Conservation (phyloP, 306 rosid genomes). For the Prunus mongolica region DNA sequence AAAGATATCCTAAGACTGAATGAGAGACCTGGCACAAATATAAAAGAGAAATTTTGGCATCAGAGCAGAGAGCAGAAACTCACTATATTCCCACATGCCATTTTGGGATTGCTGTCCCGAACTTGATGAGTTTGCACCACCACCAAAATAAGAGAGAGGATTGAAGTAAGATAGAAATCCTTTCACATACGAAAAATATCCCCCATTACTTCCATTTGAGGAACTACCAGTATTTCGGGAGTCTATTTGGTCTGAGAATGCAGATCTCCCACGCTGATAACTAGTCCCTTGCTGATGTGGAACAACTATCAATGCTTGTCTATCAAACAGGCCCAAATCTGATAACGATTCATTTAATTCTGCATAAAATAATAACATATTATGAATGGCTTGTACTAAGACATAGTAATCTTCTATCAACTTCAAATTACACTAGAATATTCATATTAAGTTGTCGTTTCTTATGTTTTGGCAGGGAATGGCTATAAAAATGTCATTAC, state of each 20-base stretch:
- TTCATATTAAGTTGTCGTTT: no score
- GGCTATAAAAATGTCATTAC: not conserved
- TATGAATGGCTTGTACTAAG: not conserved
- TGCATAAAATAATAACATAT: slow-evolving; percentile 16
- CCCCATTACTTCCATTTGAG: slow-evolving; percentile 33
- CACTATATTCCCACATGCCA: slow-evolving; percentile 32
- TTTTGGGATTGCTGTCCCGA: slow-evolving; percentile 33
- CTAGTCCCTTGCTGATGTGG: slow-evolving; percentile 28
- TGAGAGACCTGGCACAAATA: not conserved
- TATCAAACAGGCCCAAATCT: slow-evolving; percentile 45
- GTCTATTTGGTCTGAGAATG: slow-evolving; percentile 11
- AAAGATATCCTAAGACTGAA: not conserved
- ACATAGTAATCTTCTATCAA: not conserved
- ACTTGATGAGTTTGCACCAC: slow-evolving; percentile 33
- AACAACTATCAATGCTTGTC: slow-evolving; percentile 55
- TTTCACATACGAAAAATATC: slow-evolving; percentile 35
- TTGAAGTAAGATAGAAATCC: slow-evolving; percentile 45
- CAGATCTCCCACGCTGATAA: slow-evolving; percentile 10
- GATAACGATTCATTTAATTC: slow-evolving; percentile 43
- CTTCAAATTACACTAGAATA: no score
- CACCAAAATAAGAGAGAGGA: slow-evolving; percentile 54
- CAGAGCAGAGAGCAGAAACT: slow-evolving; percentile 21
- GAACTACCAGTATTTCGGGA: slow-evolving; percentile 17
- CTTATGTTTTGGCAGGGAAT: not conserved
- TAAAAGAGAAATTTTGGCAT: not conserved